Base-by-base conservation (phyloP, 208 protist species). In the Leishmania martiniquensis region DNA sequence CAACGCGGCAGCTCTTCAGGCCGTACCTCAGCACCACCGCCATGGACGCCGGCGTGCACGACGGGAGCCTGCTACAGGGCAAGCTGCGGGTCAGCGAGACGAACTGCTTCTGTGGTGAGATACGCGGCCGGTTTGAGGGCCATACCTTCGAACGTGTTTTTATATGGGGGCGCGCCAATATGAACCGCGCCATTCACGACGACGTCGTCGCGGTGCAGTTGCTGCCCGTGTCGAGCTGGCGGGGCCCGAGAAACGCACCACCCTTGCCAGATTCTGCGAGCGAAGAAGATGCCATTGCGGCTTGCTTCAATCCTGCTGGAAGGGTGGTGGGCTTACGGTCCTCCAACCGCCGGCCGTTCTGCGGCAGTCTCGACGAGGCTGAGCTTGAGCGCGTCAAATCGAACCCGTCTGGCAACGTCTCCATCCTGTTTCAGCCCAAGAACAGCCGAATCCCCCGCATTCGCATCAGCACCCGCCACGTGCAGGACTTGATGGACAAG, bases 141-240 rank as follows among this genome's bases (percentile, higher is more conserved):
- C 91, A 95, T 82, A 44, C 52, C 39, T 98, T 95, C 74, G 81
- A 92, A 52, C 87, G 88, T 47, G 85, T 98, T 37, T 47, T 98
- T 25, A 89, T 98, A 32, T 86, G 90, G 4, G 93, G 93, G 1
- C 85, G 91, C 1, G 52, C 79, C 34, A 93, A 97, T 77, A 78
- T 98, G 62, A 98, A 98, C 80, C 93, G 96, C 78, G 87, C 92
- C 32, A 89, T 98, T 68, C 91, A 96, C 78, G 89, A 91, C 65
- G 93, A 97, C 73, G 74, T 95, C 29, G 93, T 97, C 2, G 89
- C 85, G 2, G 92, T 97, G 39, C 72, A 94, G 75, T 83, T 97
- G 51, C 81, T 95, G 51, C 85, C 89, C 15, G 78, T 92, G 49
- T 66, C 77, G 17, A 59, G 83, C 67, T 96, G 91, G 91, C 82